Base-by-base conservation (phyloP, 176 grass and related monocot species). In the Juncus effusus region DNA sequence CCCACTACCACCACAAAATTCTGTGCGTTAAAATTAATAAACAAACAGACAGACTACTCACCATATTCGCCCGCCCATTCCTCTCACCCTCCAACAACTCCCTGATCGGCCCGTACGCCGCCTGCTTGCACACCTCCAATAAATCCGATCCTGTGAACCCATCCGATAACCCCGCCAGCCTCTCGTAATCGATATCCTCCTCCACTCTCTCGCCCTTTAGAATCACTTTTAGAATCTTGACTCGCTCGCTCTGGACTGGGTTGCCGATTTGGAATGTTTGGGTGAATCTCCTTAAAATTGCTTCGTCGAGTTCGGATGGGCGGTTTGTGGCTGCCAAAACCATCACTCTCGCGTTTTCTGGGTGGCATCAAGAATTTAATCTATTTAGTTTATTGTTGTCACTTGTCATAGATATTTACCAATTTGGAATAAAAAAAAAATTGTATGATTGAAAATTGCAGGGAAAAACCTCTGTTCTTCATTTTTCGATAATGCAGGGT, bases 251-350 rank as follows among this genome's bases (percentile, higher is more conserved):
- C 61, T 58, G 76, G 73, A 65, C 77, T 42, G 94, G 94, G 59
- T 86, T 72, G 36, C 89, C 94, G 62, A 99, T 90, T 77, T 99
- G 88, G 79, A 99, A 99, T 56, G 70, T 81, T 72, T 90, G 94
- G 0, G 88, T 99, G 63, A 99, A 99, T 4, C 94, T 88, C 63
- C 94, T 84, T 11, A 99, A 76, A 54, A 99, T 99, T 50, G 94
- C 94, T 58, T 93, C 94, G 65, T 99, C 94, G 52, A 99, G 71
- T 59, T 90, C 94, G 36, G 94, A 90, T 38, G 94, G 94, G n/a
- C 94, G 84, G 61, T 99, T 99, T 73, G 94, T 99, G 40, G 94
- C 94, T 76, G 94, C 94, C 84, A 99, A 88, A 60, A 99, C 94
- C 94, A 93, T 99, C 76, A 99, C 94, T 57, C 85, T 86, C 59